These are phyloP conservation scores for Euphorbia celastroides DNA, from an alignment of 441 rosid genomes.

Conservation along the genomic window DNA sequence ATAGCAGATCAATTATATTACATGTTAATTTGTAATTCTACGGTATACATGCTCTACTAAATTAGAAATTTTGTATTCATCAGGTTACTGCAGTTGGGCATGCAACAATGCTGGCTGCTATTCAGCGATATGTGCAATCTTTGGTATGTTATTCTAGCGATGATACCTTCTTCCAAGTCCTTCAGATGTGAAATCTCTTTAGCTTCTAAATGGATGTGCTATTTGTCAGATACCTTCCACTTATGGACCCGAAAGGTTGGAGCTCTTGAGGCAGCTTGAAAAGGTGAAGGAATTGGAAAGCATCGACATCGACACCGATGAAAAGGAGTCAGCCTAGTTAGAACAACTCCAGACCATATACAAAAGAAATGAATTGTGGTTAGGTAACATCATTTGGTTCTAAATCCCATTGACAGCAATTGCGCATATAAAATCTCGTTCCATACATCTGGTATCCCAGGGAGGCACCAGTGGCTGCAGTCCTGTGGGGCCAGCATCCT, in stretches of 20 bases:
- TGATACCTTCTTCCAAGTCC: slow-evolving; percentile 10
- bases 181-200: background rate
- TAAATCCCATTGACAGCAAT: slow-evolving; percentile 49
- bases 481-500: slow-evolving; percentile 58
- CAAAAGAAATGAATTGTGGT: too few species aligned
- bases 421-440: slow-evolving; percentile 68
- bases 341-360: too few species aligned
- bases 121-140: slow-evolving; percentile 87
- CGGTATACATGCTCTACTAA: too few species aligned
- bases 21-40: background rate
- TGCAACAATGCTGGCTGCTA: slow-evolving; percentile 95
- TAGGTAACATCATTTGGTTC: slow-evolving; percentile 28
- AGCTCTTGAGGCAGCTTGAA: slow-evolving; percentile 88
- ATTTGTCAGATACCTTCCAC: slow-evolving; percentile 84
- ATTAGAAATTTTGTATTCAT: slow-evolving; percentile 16
- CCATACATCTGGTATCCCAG: slow-evolving; percentile 74
- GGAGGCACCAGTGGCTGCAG: slow-evolving; percentile 90
- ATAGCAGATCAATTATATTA: too few species aligned
- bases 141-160: slow-evolving; percentile 44
- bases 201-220: slow-evolving; percentile 11
- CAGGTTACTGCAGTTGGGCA: slow-evolving; percentile 99
- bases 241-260: slow-evolving; percentile 89
- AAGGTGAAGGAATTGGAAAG: slow-evolving; percentile 73
- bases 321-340: slow-evolving; percentile 41
- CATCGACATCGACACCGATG: slow-evolving; percentile 50